These are phyloP conservation scores for Talinum fruticosum DNA, from an alignment of 148 eudicot species.

Conservation along the genomic window DNA sequence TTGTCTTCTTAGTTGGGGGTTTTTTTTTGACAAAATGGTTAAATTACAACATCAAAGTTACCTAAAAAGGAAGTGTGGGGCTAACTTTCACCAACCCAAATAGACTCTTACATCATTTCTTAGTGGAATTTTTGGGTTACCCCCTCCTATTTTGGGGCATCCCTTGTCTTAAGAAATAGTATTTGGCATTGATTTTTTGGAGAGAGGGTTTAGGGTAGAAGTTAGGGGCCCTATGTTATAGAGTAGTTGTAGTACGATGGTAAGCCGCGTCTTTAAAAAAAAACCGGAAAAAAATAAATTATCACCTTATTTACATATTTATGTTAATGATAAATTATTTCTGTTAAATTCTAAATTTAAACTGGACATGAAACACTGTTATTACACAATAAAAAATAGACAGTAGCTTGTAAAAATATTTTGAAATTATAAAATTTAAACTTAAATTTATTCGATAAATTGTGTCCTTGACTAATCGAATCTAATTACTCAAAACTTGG, in stretches of 20 bases:
- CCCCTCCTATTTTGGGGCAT: neutral
- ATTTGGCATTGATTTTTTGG: neutral
- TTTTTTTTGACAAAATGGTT: neutral
- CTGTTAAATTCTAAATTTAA: too few relatives aligned
- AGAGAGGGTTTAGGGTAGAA: neutral
- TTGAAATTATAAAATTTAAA: too few relatives aligned
- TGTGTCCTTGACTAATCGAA: too few relatives aligned
- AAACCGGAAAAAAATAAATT: too few relatives aligned
- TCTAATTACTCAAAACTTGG: too few relatives aligned
- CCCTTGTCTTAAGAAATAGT: neutral
- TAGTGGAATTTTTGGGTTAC: neutral
- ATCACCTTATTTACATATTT: too few relatives aligned
- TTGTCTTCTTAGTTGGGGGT: neutral
- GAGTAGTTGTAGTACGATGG: neutral
- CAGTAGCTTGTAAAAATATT: too few relatives aligned
- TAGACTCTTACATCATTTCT: neutral
- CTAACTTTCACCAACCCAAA: neutral
- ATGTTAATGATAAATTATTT: too few relatives aligned
- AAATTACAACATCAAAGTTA: neutral
- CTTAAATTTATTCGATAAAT: too few relatives aligned
- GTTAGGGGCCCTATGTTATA: neutral
- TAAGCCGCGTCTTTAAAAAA: too few relatives aligned
- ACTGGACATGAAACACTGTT: too few relatives aligned
- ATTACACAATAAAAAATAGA: too few relatives aligned
- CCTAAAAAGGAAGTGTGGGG: neutral